Evolutionary conservation across 345 rosid genomes (phyloP), one percentile per base, ranked within the genome.

Genomic region (Aegle marmelos): DNA sequence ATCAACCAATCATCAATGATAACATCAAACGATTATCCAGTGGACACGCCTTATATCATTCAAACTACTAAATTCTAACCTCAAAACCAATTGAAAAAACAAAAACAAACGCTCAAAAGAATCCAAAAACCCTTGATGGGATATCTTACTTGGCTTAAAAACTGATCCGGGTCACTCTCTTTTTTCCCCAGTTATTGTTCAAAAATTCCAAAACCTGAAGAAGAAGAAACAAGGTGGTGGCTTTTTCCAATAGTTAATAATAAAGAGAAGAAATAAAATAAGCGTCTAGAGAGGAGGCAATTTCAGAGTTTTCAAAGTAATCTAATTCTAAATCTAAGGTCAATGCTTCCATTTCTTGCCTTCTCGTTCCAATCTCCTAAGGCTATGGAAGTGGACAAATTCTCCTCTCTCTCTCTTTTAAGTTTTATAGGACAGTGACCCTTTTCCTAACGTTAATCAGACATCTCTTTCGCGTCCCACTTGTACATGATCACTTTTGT

Each of bases 301-400:
- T 80, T 86, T 78, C 83, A 85, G 86, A 81, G 87, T 80, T 83
- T 83, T 87, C 92, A 76, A 85, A 88, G 88, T 77, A 86, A 68
- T n/a, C 66, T 59, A 79, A 82, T 70, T n/a, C 71, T 62, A 80
- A 82, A 81, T 85, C 87, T 83, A 69, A 82, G 97, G 94, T 94
- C 98, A 92, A 88, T 79, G 90, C 82, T 78, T 82, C 93, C 91
- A 82, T 84, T 66, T 83, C 86, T 83, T 79, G 85, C 87, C 86
- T 75, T 81, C 88, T 76, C 84, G 82, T 79, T 74, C 85, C 84
- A 83, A 79, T 86, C 78, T 79, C 84, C 82, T 78, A 63, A 67
- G 87, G 79, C 91, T 70, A 34, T 66, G 83, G 78, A 82, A 72
- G 78, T 81, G 79, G 89, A 81, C 87, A 76, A 59, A 78, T 82